phyloP scores from a whole-genome alignment of 352 stramenopile species.

The Phytophthora melonis region DNA sequence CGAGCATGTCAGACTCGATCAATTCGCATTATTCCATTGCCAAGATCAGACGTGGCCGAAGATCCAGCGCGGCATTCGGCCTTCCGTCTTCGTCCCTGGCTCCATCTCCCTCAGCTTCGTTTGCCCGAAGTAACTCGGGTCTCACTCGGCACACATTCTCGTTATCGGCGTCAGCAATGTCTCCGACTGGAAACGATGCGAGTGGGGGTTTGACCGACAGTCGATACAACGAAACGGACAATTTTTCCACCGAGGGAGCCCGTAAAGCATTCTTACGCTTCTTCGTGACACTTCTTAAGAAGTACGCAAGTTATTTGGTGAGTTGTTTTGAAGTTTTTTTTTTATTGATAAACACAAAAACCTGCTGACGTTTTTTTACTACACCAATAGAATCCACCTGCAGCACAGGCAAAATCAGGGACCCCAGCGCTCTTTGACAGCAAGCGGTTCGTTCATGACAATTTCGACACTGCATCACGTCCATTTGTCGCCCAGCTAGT shows the following conservation, averaged over 20 bases:
- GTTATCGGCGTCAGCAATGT: conserved; percentile 33
- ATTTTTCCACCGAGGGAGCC: conserved; percentile 72
- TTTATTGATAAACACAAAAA: neutral
- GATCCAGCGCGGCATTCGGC: conserved; percentile 55
- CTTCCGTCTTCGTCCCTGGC: conserved; percentile 44
- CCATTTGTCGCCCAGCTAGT: conserved; percentile 75
- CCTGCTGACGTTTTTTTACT: neutral
- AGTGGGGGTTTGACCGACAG: conserved; percentile 67
- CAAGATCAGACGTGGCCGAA: conserved; percentile 71
- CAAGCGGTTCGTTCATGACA: conserved; percentile 75
- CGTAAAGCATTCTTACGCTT: conserved; percentile 84
- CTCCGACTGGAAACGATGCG: conserved; percentile 38
- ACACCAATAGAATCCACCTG: conserved; percentile 36
- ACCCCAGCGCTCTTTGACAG: conserved; percentile 69
- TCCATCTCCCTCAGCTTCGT: conserved; percentile 33
- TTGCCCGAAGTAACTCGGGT: conserved; percentile 39
- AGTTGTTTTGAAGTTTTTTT: neutral
- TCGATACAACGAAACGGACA: conserved; percentile 71
- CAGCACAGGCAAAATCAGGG: conserved; percentile 30
- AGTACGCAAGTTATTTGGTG: conserved; percentile 83
- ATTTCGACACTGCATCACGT: conserved; percentile 63
- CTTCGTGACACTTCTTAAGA: conserved; percentile 85
- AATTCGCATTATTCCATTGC: conserved; percentile 73
- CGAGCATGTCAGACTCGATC: conserved; percentile 54
- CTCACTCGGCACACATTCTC: conserved; percentile 49